These are phyloP conservation scores for Hirschfeldia incana DNA, from an alignment of 345 rosid genomes.

Conservation along the genomic window DNA sequence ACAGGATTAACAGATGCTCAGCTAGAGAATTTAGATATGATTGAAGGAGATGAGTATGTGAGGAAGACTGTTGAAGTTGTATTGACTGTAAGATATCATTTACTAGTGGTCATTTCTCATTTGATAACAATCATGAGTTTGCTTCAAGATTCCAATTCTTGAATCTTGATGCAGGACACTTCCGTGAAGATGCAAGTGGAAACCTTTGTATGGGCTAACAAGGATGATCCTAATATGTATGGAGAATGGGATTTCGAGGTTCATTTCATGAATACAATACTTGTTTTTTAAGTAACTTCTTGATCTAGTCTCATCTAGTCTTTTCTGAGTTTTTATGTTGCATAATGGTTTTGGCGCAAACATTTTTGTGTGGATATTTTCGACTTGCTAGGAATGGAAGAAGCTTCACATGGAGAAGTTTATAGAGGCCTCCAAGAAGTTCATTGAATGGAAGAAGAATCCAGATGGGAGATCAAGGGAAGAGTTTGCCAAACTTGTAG, in stretches of 20 bases:
- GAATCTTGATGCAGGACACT: constrained; percentile 44
- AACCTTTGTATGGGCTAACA: constrained; percentile 62
- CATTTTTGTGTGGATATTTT: background rate
- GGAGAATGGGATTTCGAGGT: constrained; percentile 98
- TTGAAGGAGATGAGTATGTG: constrained; percentile 74
- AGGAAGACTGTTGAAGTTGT: constrained; percentile 63
- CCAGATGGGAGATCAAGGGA: constrained; percentile 68
- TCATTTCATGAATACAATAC: background rate
- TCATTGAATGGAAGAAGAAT: constrained; percentile 64
- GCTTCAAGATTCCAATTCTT: background rate
- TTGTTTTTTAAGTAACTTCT: background rate
- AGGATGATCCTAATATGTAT: constrained; percentile 65
- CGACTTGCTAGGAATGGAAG: constrained; percentile 64
- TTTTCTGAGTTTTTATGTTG: background rate
- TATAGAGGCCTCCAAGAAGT: constrained; percentile 56
- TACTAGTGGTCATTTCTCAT: no score
- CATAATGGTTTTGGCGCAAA: background rate
- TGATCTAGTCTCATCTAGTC: background rate
- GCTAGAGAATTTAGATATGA: constrained; percentile 55
- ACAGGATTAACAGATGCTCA: constrained; percentile 67
- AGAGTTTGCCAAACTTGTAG: constrained; percentile 55
- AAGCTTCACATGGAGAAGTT: constrained; percentile 61
- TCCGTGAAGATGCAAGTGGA: constrained; percentile 49
- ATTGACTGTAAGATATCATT: constrained; percentile 43
- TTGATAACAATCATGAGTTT: background rate